These are phyloP conservation scores for Leccinum griseonigrum DNA, from an alignment of 1,284 basidiomycete species.

Conservation along the genomic window DNA sequence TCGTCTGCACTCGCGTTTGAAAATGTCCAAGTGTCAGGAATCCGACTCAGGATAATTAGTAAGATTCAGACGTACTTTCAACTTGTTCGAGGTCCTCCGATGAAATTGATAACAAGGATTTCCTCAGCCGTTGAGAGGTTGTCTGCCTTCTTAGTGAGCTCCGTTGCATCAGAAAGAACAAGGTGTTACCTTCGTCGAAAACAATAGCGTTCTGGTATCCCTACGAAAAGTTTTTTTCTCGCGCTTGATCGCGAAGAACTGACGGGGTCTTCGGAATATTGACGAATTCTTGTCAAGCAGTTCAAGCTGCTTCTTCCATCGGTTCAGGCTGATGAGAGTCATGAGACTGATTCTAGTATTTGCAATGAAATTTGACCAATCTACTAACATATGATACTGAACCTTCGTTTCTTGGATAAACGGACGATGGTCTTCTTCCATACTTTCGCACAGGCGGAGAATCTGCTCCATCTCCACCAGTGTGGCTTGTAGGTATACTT, in stretches of 20 bases:
- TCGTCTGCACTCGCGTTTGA: constrained; percentile 1
- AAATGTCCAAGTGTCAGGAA: no score
- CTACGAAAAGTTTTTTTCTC: constrained; percentile 1
- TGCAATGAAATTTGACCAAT: rapidly evolving
- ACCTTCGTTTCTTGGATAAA: constrained; percentile 7
- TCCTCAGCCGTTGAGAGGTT: constrained; percentile 11
- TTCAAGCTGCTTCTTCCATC: constrained; percentile 7
- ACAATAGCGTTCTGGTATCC: constrained; percentile 3
- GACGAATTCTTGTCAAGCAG: neutral
- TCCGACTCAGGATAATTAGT: no score
- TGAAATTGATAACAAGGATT: neutral
- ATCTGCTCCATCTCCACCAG: constrained; percentile 13
- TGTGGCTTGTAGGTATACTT: constrained; percentile 8
- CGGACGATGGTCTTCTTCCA: neutral
- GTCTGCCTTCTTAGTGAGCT: constrained; percentile 7
- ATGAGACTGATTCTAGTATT: neutral
- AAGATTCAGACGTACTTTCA: no score
- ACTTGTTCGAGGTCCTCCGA: no score
- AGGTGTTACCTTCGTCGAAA: neutral
- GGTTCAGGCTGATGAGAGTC: constrained; percentile 1
- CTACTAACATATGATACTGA: neutral
- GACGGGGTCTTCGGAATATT: neutral
- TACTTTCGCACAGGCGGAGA: neutral
- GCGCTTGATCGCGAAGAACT: neutral
- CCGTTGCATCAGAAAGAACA: neutral